Evolutionary conservation across 1,139 yeast species (phyloP), one percentile per base, ranked within the genome.

Genomic region (Ogataea hybrid): DNA sequence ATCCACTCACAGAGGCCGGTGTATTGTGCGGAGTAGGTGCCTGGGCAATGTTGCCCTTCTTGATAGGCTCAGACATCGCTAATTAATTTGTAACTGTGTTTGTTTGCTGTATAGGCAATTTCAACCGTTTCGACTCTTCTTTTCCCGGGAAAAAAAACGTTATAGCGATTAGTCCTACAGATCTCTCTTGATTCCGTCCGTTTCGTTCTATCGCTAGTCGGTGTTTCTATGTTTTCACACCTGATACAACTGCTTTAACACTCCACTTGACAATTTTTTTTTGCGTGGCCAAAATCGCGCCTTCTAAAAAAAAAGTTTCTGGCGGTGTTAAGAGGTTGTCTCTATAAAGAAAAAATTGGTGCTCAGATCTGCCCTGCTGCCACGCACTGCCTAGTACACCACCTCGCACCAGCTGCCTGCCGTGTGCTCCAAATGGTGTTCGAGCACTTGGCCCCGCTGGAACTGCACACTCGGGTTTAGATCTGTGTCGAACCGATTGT

Each of bases 21-120:
- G 99, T 92, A 73, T 92, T 92, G 63, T 94, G 98, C 10, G 99
- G 99, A 2, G 99, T 92, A 38, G 99, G 98, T 5, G 98, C 98
- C 61, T 84, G 81, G 54, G 95, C 84, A 55, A 89, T 80, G 62
- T 86, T 88, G 60, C 84, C 83, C 45, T 58, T 59, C 68, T 79
- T 79, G 62, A 81, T 81, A 38, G 86, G 87, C 65, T 77, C 87
- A 46, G 83, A 71, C 87, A 81, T 81, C 11, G 23, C 5, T 11
- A 10, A 6, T 18, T 9, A 25, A 12, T 25, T 4, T 8, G 20
- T 23, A 18, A 12, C 28, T 17, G 28, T n/a, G 14, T 21, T 17
- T 18, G 30, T 16, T 37, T 31, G 18, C 23, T 25, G 14, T 20
- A 7, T 25, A 23, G 18, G 18, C 16, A 12, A 10, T 5, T 11